These are phyloP conservation scores for Vaccinium darrowii DNA, from an alignment of 148 eudicot genomes.

Conservation along the genomic window DNA sequence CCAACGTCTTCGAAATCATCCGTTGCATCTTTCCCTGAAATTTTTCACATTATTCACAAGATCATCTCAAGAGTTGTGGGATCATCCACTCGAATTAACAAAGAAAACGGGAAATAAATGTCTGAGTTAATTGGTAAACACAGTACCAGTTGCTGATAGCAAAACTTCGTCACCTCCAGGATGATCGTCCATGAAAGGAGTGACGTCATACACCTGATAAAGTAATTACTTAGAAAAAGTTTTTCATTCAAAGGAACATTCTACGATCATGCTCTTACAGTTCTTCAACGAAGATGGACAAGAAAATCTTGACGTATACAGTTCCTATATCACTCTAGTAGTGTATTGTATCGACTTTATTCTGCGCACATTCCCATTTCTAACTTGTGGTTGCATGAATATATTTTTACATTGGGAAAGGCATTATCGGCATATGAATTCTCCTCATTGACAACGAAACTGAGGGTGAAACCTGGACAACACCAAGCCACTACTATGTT, in stretches of 20 bases:
- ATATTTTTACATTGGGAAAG: not conserved
- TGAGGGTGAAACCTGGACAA: not conserved
- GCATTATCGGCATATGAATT: not conserved
- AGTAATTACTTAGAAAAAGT: conserved; percentile 1
- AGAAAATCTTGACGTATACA: too few relatives aligned
- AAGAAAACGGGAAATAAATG: not conserved
- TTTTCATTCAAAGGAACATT: not conserved
- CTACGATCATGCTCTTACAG: not conserved
- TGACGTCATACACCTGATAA: conserved; percentile 84
- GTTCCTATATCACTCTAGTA: not conserved
- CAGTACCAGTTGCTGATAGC: conserved; percentile 81
- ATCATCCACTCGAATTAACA: not conserved
- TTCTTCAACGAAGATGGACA: not conserved
- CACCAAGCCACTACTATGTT: not conserved
- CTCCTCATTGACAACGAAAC: not conserved
- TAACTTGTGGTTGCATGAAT: not conserved
- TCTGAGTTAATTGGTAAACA: not conserved
- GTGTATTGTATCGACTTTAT: not conserved
- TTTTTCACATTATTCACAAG: not conserved
- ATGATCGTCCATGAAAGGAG: conserved; percentile 92
- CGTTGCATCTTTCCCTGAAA: conserved; percentile 80
- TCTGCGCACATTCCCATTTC: not conserved
- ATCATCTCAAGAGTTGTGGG: not conserved
- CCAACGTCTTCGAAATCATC: conserved; percentile 85
- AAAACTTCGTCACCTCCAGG: conserved; percentile 96